These are phyloP conservation scores for Fusarium udum DNA, from an alignment of 2,329 filamentous ascomycete species.

Conservation along the genomic window DNA sequence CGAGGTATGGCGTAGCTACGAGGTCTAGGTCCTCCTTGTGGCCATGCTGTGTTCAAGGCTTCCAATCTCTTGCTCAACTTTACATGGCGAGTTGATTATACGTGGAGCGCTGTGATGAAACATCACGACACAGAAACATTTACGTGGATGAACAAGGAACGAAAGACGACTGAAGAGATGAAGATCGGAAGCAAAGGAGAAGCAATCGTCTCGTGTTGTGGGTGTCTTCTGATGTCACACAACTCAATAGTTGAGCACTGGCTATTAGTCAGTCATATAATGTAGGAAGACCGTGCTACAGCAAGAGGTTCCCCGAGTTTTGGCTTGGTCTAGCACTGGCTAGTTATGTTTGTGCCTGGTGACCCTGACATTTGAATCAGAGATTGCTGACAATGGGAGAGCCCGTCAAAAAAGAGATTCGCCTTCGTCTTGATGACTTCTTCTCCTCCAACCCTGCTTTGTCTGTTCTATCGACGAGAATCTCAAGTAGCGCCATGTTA, in stretches of 20 bases:
- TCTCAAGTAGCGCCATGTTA: constrained; percentile 54
- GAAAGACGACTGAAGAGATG: background rate
- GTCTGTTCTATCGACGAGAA: constrained; percentile 52
- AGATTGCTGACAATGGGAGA: background rate
- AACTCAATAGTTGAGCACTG: constrained; percentile 60
- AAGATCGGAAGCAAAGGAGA: constrained; percentile 30
- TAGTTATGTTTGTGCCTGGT: constrained; percentile 55
- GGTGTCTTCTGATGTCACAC: constrained; percentile 60
- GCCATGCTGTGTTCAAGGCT: background rate
- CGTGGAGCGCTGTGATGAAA: constrained; percentile 58
- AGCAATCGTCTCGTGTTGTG: constrained; percentile 53
- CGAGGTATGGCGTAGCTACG: background rate
- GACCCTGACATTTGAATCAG: background rate
- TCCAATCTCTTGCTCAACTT: constrained; percentile 62
- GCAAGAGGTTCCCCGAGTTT: no score
- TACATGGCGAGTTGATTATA: constrained; percentile 53
- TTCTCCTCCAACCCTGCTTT: constrained; percentile 58
- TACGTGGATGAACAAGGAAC: constrained; percentile 30
- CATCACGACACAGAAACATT: constrained; percentile 32
- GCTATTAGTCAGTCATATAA: constrained; percentile 35
- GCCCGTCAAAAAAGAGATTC: constrained; percentile 24
- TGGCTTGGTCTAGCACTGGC: no score
- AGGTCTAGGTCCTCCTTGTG: no score
- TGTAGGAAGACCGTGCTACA: no score
- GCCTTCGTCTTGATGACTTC: constrained; percentile 53